phyloP scores from a whole-genome alignment of 2,329 filamentous ascomycete genomes.

The Cordyceps javanica region DNA sequence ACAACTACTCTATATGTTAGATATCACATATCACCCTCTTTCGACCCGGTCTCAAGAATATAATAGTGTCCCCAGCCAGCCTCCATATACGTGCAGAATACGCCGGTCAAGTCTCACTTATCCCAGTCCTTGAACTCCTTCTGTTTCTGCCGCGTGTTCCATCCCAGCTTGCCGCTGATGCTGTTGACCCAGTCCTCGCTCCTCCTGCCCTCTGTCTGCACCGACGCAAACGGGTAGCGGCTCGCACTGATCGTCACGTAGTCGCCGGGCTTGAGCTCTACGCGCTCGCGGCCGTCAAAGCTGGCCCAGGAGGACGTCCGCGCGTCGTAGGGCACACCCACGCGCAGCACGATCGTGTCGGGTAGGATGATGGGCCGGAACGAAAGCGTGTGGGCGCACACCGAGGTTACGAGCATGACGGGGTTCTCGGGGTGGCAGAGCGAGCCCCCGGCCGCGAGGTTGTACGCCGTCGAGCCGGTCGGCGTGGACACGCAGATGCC shows the following conservation, averaged over 20 bases:
- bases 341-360: constrained; percentile 86
- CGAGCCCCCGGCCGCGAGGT: constrained; percentile 89
- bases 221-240: constrained; percentile 72
- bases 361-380: constrained; percentile 96
- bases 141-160: constrained; percentile 75
- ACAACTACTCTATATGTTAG: neutral
- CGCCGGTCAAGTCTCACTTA: constrained; percentile 14
- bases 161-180: constrained; percentile 71
- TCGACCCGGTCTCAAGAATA: neutral
- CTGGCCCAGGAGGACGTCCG: constrained; percentile 92
- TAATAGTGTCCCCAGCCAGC: neutral
- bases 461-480: constrained; percentile 92
- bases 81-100: constrained; percentile 14
- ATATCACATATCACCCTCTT: neutral
- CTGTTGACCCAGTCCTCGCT: constrained; percentile 80
- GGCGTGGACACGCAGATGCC: constrained; percentile 91
- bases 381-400: constrained; percentile 89
- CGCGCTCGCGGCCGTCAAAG: constrained; percentile 86
- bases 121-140: constrained; percentile 53
- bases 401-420: constrained; percentile 88
- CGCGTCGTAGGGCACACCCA: constrained; percentile 92
- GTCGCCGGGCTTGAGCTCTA: constrained; percentile 72
- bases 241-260: constrained; percentile 81
- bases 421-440: constrained; percentile 95
- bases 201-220: constrained; percentile 61